A percentile compares a stretch with the other conserved stretches of the same genome.
Evolutionary conservation across 1,139 yeast species (phyloP).

Genomic region (Magnusiomyces fungicola): DNA sequence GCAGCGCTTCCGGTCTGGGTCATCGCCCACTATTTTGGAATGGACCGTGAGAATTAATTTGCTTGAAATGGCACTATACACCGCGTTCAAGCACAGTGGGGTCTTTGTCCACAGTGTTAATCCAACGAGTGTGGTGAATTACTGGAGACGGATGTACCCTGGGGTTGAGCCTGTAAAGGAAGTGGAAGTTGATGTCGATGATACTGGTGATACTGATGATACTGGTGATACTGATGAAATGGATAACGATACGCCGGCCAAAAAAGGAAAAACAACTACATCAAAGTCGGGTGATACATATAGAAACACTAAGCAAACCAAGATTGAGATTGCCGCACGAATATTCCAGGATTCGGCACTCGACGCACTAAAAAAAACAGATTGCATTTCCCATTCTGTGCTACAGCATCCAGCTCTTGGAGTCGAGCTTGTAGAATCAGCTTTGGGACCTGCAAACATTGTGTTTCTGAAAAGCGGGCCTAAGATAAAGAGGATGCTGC

Average conservation of each 20-base stretch:
- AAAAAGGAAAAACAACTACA: slow-evolving; percentile 3
- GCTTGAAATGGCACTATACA: slow-evolving; percentile 44
- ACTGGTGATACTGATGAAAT: not conserved
- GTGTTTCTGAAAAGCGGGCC: too few relatives aligned
- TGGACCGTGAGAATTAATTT: slow-evolving; percentile 46
- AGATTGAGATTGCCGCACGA: not conserved
- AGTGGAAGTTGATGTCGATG: not conserved
- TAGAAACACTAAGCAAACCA: slow-evolving; percentile 6
- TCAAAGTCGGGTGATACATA: slow-evolving; percentile 1
- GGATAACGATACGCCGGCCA: not conserved
- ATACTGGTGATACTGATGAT: not conserved
- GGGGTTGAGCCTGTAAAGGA: not conserved
- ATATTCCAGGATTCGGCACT: not conserved
- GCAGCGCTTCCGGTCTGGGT: slow-evolving; percentile 47
- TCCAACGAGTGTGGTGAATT: slow-evolving; percentile 10
- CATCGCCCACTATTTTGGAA: slow-evolving; percentile 42
- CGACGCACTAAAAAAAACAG: too few relatives aligned
- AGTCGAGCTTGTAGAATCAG: too few relatives aligned
- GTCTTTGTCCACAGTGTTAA: not conserved
- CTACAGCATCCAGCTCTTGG: too few relatives aligned
- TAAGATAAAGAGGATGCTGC: too few relatives aligned
- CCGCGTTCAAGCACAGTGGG: slow-evolving; percentile 28
- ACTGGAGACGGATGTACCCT: slow-evolving; percentile 7
- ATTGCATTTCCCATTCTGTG: too few relatives aligned
- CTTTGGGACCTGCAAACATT: too few relatives aligned